Evolutionary conservation across 2,329 filamentous ascomycete species (phyloP), one percentile per base, ranked within the genome.

Genomic region (Monilinia vaccinii-corymbosi): DNA sequence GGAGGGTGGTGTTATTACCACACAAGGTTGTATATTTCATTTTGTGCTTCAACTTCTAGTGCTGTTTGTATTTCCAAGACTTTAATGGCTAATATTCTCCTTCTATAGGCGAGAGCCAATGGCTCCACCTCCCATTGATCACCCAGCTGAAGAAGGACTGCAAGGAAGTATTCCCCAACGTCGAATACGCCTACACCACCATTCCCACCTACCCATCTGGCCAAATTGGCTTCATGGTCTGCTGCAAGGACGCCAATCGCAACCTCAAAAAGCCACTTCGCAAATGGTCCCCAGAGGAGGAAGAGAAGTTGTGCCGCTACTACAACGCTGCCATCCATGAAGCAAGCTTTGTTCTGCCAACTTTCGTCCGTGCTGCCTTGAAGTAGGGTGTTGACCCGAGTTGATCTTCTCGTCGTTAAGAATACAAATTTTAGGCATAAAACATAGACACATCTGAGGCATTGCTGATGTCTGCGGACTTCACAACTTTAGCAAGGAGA

Each of bases 161-260:
- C 88, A 88, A 88, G 76, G 88, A 94, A 76, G 89, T 99, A 76
- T 99, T 99, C 87, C 92, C 94, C 66, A 89, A 90, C 65, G 94
- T 89, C 75, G 94, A 99, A 80, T 99, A 97, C 79, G 94, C 89
- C 70, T 99, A 97, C 84, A 97, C 93, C 72, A 97, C 93, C 71
- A 99, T 99, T 76, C 94, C 94, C 62, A 99, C 94, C 73, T 99
- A 99, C 82, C 94, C 94, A 67, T 96, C 91, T 60, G 94, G 94
- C 74, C 94, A 99, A 81, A 99, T 99, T 72, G 94, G 94, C 74
- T 99, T 99, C 87, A 97, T 99, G 92, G 90, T 99, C 73, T 97
- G 94, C 86, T 89, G 83, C 87, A 97, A 99, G 85, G 93, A 97
- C 74, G 79, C 85, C 74, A 85, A 77, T 73, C 84, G 86, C 75